Base-by-base conservation (phyloP, 495 filamentous ascomycete species). In the Haplographium delicatum region DNA sequence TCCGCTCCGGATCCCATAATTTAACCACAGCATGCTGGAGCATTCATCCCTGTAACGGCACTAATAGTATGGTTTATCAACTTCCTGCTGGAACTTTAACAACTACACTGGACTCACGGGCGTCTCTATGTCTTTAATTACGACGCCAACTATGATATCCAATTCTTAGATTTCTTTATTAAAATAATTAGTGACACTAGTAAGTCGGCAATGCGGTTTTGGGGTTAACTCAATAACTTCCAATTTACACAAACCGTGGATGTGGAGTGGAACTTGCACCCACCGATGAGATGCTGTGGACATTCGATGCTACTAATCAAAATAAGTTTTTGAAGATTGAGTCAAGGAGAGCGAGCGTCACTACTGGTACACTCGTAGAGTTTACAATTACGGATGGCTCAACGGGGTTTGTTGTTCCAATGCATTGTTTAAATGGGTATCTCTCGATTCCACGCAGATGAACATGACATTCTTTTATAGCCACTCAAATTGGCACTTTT, bases 151-250 rank as follows among this genome's bases (percentile, higher is more conserved):
- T 42, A 3, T 10, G 16, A 22, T 8, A 18, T 3, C 10, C 5
- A 22, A 23, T 42, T 42, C 39, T 1, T 22, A 1, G 39, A 42
- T 10, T 42, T 9, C 39, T 42, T 42, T 22, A 42, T 42, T 22
- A 22, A 1, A 9, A 23, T 16, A 9, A 42, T 42, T n/a, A 13
- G 19, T 25, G 18, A 24, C 9, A 24, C 5, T 22, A 25, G 2
- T 22, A 1, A 42, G 23, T 7, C 39, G 9, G 5, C 18, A 16
- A 42, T 22, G 18, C 8, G 6, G 13, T 42, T 22, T 22, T 42
- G 39, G 39, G 39, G 16, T 22, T 11, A 22, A 43, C 39, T 43
- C 18, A 43, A 23, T 8, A 43, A 43, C 15, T 43, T 43, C 39
- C 39, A 43, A 43, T 43, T 43, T 22, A 24, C 39, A 15, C 39